Percentiles rank a stretch among this genome's conserved stretches.
These are phyloP conservation scores for Leptomonas pyrrhocoris DNA, from an alignment of 208 protist species.

Conservation along the genomic window DNA sequence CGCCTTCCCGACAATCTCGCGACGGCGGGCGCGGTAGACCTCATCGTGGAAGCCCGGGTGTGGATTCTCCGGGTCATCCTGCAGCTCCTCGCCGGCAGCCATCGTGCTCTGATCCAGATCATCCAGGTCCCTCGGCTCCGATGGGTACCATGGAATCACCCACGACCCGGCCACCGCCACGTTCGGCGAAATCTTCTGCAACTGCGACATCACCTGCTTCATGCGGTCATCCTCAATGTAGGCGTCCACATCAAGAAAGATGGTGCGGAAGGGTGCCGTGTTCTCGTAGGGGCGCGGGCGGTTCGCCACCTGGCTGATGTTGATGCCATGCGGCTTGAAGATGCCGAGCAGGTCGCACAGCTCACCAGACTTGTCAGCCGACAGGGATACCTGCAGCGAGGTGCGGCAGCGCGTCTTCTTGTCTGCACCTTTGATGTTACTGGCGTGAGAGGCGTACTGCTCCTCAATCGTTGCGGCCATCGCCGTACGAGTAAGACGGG, in stretches of 20 bases:
- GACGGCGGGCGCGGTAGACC: slow-evolving; percentile 91
- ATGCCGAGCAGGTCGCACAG: slow-evolving; percentile 50
- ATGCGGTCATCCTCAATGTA: slow-evolving; percentile 46
- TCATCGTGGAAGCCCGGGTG: slow-evolving; percentile 96
- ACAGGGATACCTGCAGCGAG: slow-evolving; percentile 59
- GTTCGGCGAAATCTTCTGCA: slow-evolving; percentile 31
- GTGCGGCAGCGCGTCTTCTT: slow-evolving; percentile 43
- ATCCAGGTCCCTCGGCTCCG: slow-evolving; percentile 80
- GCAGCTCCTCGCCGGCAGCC: slow-evolving; percentile 82
- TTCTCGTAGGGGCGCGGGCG: slow-evolving; percentile 55
- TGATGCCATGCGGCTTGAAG: slow-evolving; percentile 54
- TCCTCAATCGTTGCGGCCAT: slow-evolving; percentile 36
- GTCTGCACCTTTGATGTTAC: slow-evolving; percentile 49
- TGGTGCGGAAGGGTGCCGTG: slow-evolving; percentile 45
- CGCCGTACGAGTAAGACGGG: slow-evolving; percentile 2
- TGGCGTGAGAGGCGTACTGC: slow-evolving; percentile 55
- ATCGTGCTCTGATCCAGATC: slow-evolving; percentile 81
- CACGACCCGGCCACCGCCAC: slow-evolving; percentile 59
- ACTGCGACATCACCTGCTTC: slow-evolving; percentile 38
- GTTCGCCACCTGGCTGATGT: slow-evolving; percentile 67
- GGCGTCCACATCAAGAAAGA: slow-evolving; percentile 72
- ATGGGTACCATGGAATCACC: slow-evolving; percentile 82
- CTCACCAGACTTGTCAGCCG: slow-evolving; percentile 41
- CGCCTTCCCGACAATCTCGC: slow-evolving; percentile 72
- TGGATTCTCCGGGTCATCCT: slow-evolving; percentile 88